Evolutionary conservation across 805 yeast species (phyloP), one percentile per base, ranked within the genome.

Genomic region (Wickerhamiella nectarea): DNA sequence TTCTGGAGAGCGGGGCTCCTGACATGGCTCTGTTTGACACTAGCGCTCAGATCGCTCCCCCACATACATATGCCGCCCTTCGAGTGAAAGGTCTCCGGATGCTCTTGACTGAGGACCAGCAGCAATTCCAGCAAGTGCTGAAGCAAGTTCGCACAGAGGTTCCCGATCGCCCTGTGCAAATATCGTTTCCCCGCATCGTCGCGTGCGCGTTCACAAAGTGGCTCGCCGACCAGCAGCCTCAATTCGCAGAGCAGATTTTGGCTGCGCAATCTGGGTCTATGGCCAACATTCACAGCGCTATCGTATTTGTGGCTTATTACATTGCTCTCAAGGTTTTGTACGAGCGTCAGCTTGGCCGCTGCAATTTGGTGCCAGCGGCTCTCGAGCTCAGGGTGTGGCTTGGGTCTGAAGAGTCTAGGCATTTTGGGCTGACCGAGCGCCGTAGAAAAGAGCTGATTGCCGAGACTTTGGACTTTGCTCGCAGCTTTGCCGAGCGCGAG

Each of bases 361-460:
- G 38, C 6, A 34, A 40, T 21, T 31, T 40, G 11, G 20, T 40
- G 14, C 34, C 21, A 6, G 29, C 18, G 12, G 15, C 43, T 8
- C 25, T 40, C 11, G 38, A 40, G 28, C 36, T 40, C 18, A 38
- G 43, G 15, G 34, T n/a, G 26, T 40, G 43, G 43, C 38, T 40
- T 9, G 43, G 43, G n/a, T 34, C 38, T 4, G 17, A 29, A 4
- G 38, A 22, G 9, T 15, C 38, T 18, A 20, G 19, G 18, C 14
- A 18, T 11, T 40, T 40, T 34, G 45, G 69, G 61, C 41, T 69
- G 70, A 14, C 60, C 52, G 39, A 69, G 73, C 15, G 60, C 51
- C 54, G 78, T 87, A 12, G 54, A 44, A 44, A 71, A 67, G 50
- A 80, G 56, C 14, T 76, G 60, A 37, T 72, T 76, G 31, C 80